A percentile compares a stretch with the other conserved stretches of the same genome.
Evolutionary conservation across 2,329 filamentous ascomycete genomes (phyloP).

Genomic region (Diaporthe ilicicola): DNA sequence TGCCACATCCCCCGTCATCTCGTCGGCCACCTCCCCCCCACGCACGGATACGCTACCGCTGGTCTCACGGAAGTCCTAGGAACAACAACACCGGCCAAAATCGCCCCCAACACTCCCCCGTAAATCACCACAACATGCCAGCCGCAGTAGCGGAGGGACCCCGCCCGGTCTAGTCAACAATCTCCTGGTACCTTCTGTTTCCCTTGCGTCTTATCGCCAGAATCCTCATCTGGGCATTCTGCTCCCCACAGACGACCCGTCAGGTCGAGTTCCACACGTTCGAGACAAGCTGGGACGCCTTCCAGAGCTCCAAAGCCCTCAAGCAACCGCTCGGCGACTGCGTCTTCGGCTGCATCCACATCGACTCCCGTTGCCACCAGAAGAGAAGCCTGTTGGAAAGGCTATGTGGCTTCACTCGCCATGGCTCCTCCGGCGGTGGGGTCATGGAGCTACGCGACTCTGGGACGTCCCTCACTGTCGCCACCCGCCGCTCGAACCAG

Average conservation of each 20-base stretch:
- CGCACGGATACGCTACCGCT: conserved; percentile 4
- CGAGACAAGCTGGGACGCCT: not conserved
- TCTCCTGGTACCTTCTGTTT: not conserved
- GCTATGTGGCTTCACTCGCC: not conserved
- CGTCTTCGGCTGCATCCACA: conserved; percentile 11
- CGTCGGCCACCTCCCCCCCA: not conserved
- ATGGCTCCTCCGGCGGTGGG: not conserved
- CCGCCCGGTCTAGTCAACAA: not conserved
- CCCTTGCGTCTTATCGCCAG: not conserved
- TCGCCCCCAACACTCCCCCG: not conserved
- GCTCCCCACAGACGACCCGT: conserved; percentile 6
- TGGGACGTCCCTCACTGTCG: not conserved
- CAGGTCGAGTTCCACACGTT: not conserved
- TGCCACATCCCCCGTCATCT: not conserved
- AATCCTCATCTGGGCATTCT: not conserved
- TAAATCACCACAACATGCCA: not conserved
- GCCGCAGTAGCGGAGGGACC: not conserved
- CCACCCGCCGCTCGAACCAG: not conserved
- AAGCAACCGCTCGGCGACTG: conserved; percentile 3
- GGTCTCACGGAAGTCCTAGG: not conserved
- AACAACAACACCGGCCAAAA: not conserved
- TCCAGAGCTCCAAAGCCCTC: conserved; percentile 8
- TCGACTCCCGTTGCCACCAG: conserved; percentile 2
- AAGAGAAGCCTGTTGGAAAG: not conserved
- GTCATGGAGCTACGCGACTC: conserved; percentile 15